Evolutionary conservation across 1,284 basidiomycete genomes (phyloP), one percentile per base, ranked within the genome.

Genomic region (Moesziomyces globuligerus): DNA sequence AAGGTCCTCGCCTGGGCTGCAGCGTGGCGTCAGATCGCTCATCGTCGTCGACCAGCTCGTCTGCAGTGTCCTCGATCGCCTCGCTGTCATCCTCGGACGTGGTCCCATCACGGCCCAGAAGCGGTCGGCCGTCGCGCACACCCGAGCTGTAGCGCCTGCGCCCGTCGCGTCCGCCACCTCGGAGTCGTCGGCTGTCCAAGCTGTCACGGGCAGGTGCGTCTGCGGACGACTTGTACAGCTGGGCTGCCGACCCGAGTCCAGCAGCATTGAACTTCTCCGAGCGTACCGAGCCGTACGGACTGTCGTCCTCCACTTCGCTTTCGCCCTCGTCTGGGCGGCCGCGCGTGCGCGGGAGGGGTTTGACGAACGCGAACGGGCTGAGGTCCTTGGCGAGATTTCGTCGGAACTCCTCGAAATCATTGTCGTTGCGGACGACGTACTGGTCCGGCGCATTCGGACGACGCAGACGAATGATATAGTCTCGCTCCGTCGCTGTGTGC

Each of bases 341-440:
- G 7, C 64, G 61, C 11, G 72, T 66, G 28, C 61, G 66, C 18
- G 78, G 78, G 34, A 80, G 60, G 15, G 72, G 55, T 36, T 73
- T 69, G 51, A 80, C 69, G 38, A 74, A 74, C 28, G 56, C 65
- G 39, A 58, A 74, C 1, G 72, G 68, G 26, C 57, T 75, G 8
- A 80, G 68, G 37, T 80, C 78, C 34, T 71, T 55, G 23, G 69
- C 38, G 13, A 80, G 72, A 45, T 74, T 74, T 39, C 52, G 57
- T 8, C 57, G 66, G 66, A 68, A 79, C 50, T 79, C 72, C 26
- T 74, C 69, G 32, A 76, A 81, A 64, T 81, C 79, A 40, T 57
- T 53, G 53, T 81, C 79, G 65, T 73, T 78, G 34, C 79, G 72
- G 37, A 81, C 72, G 1, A 81, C 78, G 42, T 67, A 78, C 55